phyloP scores from a whole-genome alignment of 2,329 filamentous ascomycete genomes.

The Fusarium guadeloupense region DNA sequence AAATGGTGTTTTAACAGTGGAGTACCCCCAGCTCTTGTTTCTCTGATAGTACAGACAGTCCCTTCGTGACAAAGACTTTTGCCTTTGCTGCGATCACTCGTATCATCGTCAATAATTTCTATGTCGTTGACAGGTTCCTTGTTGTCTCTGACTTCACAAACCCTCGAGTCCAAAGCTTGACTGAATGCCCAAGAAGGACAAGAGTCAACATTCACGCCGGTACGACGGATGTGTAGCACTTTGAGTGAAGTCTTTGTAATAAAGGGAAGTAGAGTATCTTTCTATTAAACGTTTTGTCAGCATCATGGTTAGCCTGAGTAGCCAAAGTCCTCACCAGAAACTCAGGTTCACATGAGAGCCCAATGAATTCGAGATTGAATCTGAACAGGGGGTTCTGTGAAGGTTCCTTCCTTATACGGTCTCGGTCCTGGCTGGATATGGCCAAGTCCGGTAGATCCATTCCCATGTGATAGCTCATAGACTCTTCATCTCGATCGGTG shows the following conservation, averaged over 20 bases:
- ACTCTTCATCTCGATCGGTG: neutral
- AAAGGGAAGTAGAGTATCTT: neutral
- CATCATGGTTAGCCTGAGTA: rapidly evolving
- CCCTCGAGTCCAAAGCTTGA: neutral
- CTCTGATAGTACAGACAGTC: neutral
- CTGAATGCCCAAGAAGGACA: neutral
- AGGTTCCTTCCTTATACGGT: neutral
- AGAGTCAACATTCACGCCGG: neutral
- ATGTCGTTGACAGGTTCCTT: neutral
- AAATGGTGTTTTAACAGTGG: neutral
- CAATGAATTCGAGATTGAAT: neutral
- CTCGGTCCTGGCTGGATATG: neutral
- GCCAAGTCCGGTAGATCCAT: neutral
- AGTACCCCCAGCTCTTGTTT: neutral
- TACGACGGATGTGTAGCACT: constrained; percentile 4
- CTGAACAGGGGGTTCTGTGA: neutral
- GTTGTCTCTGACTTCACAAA: neutral
- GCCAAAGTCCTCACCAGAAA: neutral
- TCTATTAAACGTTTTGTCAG: neutral
- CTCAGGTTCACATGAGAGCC: neutral
- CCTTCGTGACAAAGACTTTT: rapidly evolving
- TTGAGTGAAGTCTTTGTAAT: neutral
- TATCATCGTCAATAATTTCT: neutral
- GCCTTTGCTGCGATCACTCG: too few species aligned
- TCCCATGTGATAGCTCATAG: neutral